These are phyloP conservation scores for Nicotiana obtusifolia DNA, from an alignment of 257 asterid species.

Conservation along the genomic window DNA sequence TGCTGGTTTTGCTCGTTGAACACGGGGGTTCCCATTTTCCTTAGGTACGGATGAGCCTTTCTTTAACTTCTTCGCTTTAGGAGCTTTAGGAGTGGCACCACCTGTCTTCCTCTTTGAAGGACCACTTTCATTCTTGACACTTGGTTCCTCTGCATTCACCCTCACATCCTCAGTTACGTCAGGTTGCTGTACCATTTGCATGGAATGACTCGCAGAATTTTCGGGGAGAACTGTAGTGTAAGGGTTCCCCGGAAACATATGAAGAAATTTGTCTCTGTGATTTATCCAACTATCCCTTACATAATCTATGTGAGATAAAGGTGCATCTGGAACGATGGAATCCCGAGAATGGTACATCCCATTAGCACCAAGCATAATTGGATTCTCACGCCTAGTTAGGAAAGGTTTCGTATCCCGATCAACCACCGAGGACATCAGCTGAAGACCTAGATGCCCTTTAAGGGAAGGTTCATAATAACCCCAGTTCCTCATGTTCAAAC, in stretches of 20 bases:
- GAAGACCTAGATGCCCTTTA: constrained; percentile 68
- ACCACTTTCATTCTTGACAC: constrained; percentile 39
- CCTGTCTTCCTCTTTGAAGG: constrained; percentile 55
- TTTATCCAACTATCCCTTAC: constrained; percentile 82
- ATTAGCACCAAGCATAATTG: constrained; percentile 51
- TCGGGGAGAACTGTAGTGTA: constrained; percentile 53
- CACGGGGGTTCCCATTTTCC: constrained; percentile 50
- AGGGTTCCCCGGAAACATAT: constrained; percentile 62
- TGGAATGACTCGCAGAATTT: constrained; percentile 53
- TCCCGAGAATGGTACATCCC: constrained; percentile 64
- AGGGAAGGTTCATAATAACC: constrained; percentile 79
- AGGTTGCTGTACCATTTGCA: constrained; percentile 67
- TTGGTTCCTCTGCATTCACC: constrained; percentile 45
- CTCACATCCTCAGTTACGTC: constrained; percentile 33
- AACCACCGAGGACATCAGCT: constrained; percentile 67
- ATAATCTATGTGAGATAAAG: constrained; percentile 68
- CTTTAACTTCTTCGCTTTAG: constrained; percentile 65
- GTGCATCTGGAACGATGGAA: constrained; percentile 41
- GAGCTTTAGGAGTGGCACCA: constrained; percentile 43
- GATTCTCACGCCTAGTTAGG: constrained; percentile 49
- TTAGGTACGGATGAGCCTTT: constrained; percentile 43
- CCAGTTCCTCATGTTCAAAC: constrained; percentile 83
- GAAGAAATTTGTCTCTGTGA: constrained; percentile 66
- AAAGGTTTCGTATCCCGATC: constrained; percentile 81
- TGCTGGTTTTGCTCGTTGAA: constrained; percentile 54